These are phyloP conservation scores for Thymus mandschuricus DNA, from an alignment of 257 asterid species.

Conservation along the genomic window DNA sequence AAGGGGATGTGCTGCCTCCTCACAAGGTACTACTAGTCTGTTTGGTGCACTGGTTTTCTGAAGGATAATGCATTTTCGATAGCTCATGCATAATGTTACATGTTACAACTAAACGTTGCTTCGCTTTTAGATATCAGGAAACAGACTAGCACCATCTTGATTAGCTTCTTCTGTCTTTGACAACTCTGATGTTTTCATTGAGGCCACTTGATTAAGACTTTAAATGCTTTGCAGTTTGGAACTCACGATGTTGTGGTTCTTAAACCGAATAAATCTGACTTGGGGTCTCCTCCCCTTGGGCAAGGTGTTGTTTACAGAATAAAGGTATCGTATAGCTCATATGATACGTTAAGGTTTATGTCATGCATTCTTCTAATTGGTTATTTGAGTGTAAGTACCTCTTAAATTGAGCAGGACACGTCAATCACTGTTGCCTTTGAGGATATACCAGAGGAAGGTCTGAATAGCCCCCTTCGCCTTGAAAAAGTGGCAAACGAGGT, in stretches of 20 bases:
- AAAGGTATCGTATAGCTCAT: conserved; percentile 56
- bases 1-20: conserved; percentile 93
- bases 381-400: conserved; percentile 21
- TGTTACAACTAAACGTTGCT: conserved; percentile 1
- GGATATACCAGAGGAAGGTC: conserved; percentile 95
- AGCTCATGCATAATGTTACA: background rate
- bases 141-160: conserved; percentile 19
- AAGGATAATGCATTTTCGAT: background rate
- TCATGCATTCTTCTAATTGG: conserved; percentile 5
- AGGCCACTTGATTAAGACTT: conserved; percentile 26
- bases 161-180: conserved; percentile 15
- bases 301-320: conserved; percentile 95
- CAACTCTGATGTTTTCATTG: conserved; percentile 11
- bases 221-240: conserved; percentile 64
- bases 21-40: conserved; percentile 63
- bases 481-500: conserved; percentile 98
- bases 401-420: conserved; percentile 69
- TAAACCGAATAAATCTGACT: conserved; percentile 91
- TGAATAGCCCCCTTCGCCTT: conserved; percentile 85
- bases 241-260: conserved; percentile 88
- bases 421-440: conserved; percentile 92
- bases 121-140: conserved; percentile 9
- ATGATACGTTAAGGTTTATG: conserved; percentile 16
- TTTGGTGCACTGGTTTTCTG: conserved; percentile 16
- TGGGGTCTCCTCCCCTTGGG: conserved; percentile 87